Base-by-base conservation (phyloP, 2,329 filamentous ascomycete species). In the Fusarium temperatum region DNA sequence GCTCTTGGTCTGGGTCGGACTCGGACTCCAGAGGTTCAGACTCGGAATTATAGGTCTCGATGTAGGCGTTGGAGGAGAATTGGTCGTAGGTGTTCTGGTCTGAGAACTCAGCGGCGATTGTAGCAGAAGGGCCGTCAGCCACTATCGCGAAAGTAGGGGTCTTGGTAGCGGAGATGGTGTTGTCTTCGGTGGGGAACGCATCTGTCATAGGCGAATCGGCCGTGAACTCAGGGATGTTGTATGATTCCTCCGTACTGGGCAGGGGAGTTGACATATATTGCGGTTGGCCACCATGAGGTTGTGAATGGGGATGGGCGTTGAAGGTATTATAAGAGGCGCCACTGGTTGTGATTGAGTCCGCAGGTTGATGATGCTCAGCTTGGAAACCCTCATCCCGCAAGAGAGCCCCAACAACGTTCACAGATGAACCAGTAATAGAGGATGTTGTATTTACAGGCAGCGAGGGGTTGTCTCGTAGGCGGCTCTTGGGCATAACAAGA, bases 161-260 rank as follows among this genome's bases (percentile, higher is more conserved):
- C 36, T 63, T 69, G 39, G 63, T 56, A 57, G 63, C 42, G 66
- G 68, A 57, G 47, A 67, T 47, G 54, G 56, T 41, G 62, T 73
- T 42, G 38, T 66, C n/a, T 62, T 59, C 59, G 59, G 63, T 56
- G 55, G 63, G 66, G 63, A 69, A 66, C 32, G 69, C 66, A 70
- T 76, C 69, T 63, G 66, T 70, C 74, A 78, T 77, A 57, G 55
- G 57, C 56, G 70, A 63, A 56, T 77, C 71, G 69, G 50, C 53
- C 26, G 51, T 55, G 35, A 64, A 36, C 56, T 63, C 53, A 44
- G 65, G n/a, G 48, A 66, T 32, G 51, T 41, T 38, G 56, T 73
- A 64, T 48, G 71, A 62, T 47, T 63, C 63, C 36, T 35, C 57
- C 42, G 61, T 26, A 35, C 53, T 47, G 57, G 63, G 28, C 36